Percentiles rank a stretch among this genome's conserved stretches.
These are phyloP conservation scores for Cenchrus purpureus DNA, from an alignment of 176 grass and related monocot species.

Conservation along the genomic window DNA sequence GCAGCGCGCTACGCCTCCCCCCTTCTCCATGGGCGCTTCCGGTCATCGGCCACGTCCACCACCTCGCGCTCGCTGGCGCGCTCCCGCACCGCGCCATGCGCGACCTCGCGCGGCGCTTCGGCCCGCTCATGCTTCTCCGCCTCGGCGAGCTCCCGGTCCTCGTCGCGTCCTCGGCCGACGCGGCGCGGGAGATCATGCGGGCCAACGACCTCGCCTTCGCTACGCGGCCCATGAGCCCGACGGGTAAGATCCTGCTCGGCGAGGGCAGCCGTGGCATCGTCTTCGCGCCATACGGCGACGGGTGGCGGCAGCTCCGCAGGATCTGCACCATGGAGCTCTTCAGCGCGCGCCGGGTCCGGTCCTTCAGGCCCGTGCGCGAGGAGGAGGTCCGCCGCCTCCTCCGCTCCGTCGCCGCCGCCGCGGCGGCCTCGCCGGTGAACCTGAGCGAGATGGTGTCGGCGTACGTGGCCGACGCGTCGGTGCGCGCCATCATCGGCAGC, in stretches of 20 bases:
- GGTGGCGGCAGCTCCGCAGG: conserved; percentile 50
- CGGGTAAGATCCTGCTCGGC: neutral
- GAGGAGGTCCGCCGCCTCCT: conserved; percentile 5
- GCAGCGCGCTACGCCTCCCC: neutral
- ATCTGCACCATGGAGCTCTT: neutral
- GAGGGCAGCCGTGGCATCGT: neutral
- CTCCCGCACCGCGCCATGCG: conserved; percentile 20
- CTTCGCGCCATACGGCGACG: conserved; percentile 45
- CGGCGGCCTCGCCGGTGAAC: neutral
- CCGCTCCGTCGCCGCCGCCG: neutral
- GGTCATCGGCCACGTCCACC: conserved; percentile 15
- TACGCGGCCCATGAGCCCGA: neutral
- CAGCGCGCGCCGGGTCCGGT: conserved; percentile 11
- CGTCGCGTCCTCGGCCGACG: neutral
- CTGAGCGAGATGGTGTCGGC: neutral
- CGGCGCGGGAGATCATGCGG: neutral
- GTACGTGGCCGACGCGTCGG: conserved; percentile 15
- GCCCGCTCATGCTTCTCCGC: conserved; percentile 29
- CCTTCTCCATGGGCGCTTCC: neutral
- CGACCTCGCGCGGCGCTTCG: neutral
- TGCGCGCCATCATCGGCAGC: conserved; percentile 26
- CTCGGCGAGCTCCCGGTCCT: conserved; percentile 1
- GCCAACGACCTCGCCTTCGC: conserved; percentile 28
- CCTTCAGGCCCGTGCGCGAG: conserved; percentile 6
- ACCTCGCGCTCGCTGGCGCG: neutral